Evolutionary conservation across 225 moss, liverwort and hornwort genomes (phyloP), one percentile per base, ranked within the genome.

Genomic region (Sphagnum tenellum): DNA sequence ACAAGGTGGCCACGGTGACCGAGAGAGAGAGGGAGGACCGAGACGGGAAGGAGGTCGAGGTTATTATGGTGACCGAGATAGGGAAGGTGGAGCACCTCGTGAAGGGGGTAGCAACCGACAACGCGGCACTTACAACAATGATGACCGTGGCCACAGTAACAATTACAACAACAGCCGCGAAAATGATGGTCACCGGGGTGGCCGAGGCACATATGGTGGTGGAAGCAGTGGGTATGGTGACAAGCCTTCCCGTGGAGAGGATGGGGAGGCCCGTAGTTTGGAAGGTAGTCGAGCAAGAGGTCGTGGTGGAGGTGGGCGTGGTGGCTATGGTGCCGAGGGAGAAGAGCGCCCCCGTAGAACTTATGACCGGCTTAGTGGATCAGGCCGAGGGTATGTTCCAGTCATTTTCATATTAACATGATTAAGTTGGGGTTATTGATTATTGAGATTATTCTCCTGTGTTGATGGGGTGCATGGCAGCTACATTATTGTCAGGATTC

Each of bases 311-410:
- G 68, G 69, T 59, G 82, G 86, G 12, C 78, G 83, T n/a, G 85
- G 88, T 12, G 74, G 70, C 0, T 48, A 56, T 6, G 75, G 62
- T 47, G 77, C 55, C 3, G 92, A 92, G 1, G 79, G 77, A 1
- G 96, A 90, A 0, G 90, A 90, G n/a, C 86, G 88, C 0, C 75
- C 70, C 2, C 92, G 89, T 4, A 86, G 92, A 60, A 29, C 29
- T 29, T 88, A 78, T 14, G 96, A 96, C 63, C 88, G 96, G 48
- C 92, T 86, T 51, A 92, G 92, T 69, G 89, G 89, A 66, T 89
- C 85, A 48, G 78, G 85, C 9, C 85, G 86, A 61, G 86, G 95
- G 92, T 96, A 81, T 47, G 67, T 29, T 29, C 29, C 29, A 29
- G 29, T 29, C 29, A 29, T 29, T 29, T 29, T 29, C 29, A 29